A percentile compares a stretch with the other conserved stretches of the same genome.
Conservation (phyloP, 192 early-diverging fungal species). For the Chytriomyces confervae region DNA sequence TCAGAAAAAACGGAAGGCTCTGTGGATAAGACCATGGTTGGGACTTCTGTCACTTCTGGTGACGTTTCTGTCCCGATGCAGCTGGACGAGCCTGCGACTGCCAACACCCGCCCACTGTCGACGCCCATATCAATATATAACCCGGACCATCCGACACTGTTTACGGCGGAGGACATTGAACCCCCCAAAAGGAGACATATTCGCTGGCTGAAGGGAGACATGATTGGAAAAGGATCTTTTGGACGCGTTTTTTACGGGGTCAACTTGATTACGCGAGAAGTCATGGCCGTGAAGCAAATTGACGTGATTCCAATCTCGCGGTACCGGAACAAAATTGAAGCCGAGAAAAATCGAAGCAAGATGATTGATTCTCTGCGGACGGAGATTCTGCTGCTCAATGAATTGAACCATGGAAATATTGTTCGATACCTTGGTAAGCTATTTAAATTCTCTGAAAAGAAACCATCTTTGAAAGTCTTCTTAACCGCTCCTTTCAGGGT, state of each 20-base stretch:
- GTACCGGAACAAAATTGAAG: slow-evolving; percentile 56
- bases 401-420: slow-evolving; percentile 81
- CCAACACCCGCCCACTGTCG: neutral
- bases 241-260: slow-evolving; percentile 90
- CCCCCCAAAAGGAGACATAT: slow-evolving; percentile 22
- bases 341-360: slow-evolving; percentile 35
- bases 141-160: slow-evolving; percentile 4
- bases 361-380: slow-evolving; percentile 73
- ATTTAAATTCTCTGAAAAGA: slow-evolving; percentile 20
- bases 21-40: neutral
- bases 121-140: neutral
- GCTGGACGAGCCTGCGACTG: neutral
- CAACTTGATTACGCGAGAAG: slow-evolving; percentile 78
- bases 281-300: slow-evolving; percentile 65
- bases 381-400: slow-evolving; percentile 80
- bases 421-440: slow-evolving; percentile 86
- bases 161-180: slow-evolving; percentile 24
- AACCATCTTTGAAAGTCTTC: neutral
- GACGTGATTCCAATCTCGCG: slow-evolving; percentile 29
- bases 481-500: slow-evolving; percentile 56
- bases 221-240: slow-evolving; percentile 91
- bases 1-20: neutral
- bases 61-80: neutral
- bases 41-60: neutral
- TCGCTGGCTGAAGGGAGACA: slow-evolving; percentile 83